Conservation (phyloP, 495 filamentous ascomycete species). For the Neurospora sp. region DNA sequence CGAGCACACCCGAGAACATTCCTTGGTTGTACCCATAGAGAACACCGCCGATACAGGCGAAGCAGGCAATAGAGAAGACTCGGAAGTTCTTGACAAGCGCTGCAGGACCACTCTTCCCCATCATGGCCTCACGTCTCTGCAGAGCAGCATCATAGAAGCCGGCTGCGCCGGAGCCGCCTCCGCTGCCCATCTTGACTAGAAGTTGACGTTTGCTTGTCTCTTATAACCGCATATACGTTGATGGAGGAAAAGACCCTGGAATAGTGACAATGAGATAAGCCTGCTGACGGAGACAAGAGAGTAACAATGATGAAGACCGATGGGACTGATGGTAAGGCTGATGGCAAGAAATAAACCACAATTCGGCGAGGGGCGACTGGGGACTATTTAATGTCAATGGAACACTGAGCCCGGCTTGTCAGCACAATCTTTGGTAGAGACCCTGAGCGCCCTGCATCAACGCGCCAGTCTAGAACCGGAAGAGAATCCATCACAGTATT, state of each 20-base stretch:
- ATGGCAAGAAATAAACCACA: neutral
- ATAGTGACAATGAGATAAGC: too few species aligned
- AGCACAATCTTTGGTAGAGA: neutral
- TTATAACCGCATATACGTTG: neutral
- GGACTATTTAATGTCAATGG: neutral
- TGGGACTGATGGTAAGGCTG: neutral
- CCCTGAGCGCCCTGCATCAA: neutral
- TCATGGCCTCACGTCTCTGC: slow-evolving; percentile 51
- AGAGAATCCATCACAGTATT: neutral
- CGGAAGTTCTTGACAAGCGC: slow-evolving; percentile 59
- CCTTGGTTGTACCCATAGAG: slow-evolving; percentile 66
- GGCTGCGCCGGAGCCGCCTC: slow-evolving; percentile 24
- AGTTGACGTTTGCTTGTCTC: neutral
- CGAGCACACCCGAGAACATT: slow-evolving; percentile 65
- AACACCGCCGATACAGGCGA: slow-evolving; percentile 68
- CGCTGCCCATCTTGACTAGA: slow-evolving; percentile 20
- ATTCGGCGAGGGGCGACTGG: neutral
- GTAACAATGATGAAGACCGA: neutral
- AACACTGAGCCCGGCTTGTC: neutral
- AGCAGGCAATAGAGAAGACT: slow-evolving; percentile 62
- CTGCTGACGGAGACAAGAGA: neutral
- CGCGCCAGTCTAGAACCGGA: neutral
- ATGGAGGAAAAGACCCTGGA: too few species aligned
- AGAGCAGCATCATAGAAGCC: slow-evolving; percentile 53
- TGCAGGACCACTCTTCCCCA: slow-evolving; percentile 51